Conservation (phyloP, 805 yeast genomes). For the Lipomyces starkeyi region DNA sequence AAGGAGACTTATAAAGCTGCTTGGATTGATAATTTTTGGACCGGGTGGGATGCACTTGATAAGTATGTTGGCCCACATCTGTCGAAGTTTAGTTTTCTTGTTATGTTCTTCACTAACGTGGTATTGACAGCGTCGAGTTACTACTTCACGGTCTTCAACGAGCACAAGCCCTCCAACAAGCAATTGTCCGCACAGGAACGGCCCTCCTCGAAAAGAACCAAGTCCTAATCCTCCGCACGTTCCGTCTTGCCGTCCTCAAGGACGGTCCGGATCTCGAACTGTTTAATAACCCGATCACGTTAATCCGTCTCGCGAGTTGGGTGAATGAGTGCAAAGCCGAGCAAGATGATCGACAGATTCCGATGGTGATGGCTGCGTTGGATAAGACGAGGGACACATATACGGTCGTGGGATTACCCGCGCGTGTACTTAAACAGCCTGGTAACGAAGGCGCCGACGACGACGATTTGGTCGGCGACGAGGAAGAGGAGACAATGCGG, state of each 20-base stretch:
- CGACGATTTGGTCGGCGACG: conserved; percentile 41
- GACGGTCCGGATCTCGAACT: conserved; percentile 84
- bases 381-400: conserved; percentile 46
- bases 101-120: neutral
- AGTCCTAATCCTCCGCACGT: conserved; percentile 78
- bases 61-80: conserved; percentile 32
- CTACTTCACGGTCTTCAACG: conserved; percentile 74
- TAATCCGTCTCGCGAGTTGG: conserved; percentile 89
- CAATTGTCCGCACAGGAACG: conserved; percentile 85
- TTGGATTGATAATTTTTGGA: conserved; percentile 80
- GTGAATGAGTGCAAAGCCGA: conserved; percentile 60
- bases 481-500: conserved; percentile 55
- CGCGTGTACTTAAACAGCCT: conserved; percentile 11
- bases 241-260: conserved; percentile 82
- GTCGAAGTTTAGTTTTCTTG: neutral
- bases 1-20: conserved; percentile 41
- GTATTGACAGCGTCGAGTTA: conserved; percentile 51
- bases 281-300: conserved; percentile 84
- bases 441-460: conserved; percentile 39
- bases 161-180: conserved; percentile 83
- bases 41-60: conserved; percentile 67
- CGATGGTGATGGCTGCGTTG: conserved; percentile 49
- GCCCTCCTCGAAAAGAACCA: conserved; percentile 84
- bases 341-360: conserved; percentile 25
- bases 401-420: conserved; percentile 29